phyloP scores from a whole-genome alignment of 202 grass and related monocot species.

The Hordeum pubiflorum region DNA sequence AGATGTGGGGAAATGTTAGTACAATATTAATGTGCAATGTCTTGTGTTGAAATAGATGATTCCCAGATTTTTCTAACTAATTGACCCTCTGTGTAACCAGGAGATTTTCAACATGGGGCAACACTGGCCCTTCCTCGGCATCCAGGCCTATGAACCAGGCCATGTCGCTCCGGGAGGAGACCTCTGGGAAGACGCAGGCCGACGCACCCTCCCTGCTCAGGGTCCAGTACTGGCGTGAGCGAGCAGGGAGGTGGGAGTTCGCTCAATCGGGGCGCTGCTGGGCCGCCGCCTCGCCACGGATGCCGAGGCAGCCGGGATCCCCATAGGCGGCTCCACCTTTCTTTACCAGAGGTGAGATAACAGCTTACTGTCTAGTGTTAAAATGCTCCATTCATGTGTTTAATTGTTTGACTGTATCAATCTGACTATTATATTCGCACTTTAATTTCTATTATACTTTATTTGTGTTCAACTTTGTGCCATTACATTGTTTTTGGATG shows the following conservation, averaged over 20 bases:
- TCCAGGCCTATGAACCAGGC: slow-evolving; percentile 1
- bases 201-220: slow-evolving; percentile 21
- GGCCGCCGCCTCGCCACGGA: slow-evolving; percentile 19
- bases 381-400: neutral
- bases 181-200: slow-evolving; percentile 4
- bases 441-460: neutral
- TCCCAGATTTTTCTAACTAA: neutral
- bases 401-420: neutral
- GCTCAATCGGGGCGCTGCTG: slow-evolving; percentile 11
- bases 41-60: neutral
- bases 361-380: neutral
- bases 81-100: neutral
- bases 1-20: neutral
- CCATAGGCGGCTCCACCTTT: slow-evolving; percentile 14
- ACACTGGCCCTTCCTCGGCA: neutral
- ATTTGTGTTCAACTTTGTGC: neutral
- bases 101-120: slow-evolving; percentile 1
- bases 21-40: neutral
- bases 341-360: slow-evolving; percentile 35
- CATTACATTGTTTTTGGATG: neutral
- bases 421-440: neutral
- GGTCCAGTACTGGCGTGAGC: slow-evolving; percentile 20
- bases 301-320: slow-evolving; percentile 5
- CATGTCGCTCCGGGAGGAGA: slow-evolving; percentile 38
- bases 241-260: neutral